phyloP scores from a whole-genome alignment of 345 rosid species.

The Camelina hispida region DNA sequence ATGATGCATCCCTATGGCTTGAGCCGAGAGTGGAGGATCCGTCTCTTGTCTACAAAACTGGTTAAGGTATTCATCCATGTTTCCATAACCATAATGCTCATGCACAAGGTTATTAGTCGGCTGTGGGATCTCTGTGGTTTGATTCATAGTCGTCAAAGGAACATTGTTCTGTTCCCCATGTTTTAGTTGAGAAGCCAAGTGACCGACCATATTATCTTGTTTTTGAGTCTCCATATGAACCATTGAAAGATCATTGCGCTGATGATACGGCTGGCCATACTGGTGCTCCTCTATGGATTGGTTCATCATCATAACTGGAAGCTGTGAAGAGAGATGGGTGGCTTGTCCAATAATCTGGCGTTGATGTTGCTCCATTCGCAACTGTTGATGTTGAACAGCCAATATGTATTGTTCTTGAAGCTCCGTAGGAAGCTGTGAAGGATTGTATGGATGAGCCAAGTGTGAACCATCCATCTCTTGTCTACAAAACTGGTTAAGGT shows the following conservation, averaged over 20 bases:
- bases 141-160: no score
- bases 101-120: neutral
- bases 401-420: neutral
- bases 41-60: neutral
- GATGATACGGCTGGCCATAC: neutral
- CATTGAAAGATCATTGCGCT: neutral
- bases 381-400: neutral
- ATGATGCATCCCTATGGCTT: neutral
- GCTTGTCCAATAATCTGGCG: no score
- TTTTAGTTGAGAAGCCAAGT: neutral
- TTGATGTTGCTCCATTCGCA: neutral
- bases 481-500: neutral
- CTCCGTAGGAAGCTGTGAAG: neutral
- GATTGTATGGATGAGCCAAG: neutral
- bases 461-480: neutral
- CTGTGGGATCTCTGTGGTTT: no score
- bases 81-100: neutral
- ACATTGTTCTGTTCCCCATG: no score
- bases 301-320: neutral
- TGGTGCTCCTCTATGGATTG: neutral
- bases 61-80: neutral
- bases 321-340: no score
- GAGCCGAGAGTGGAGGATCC: neutral
- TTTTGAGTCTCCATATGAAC: no score
- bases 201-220: no score